Evolutionary conservation across 169 alveolate species (phyloP).

Genomic region (Plasmodium gaboni): DNA sequence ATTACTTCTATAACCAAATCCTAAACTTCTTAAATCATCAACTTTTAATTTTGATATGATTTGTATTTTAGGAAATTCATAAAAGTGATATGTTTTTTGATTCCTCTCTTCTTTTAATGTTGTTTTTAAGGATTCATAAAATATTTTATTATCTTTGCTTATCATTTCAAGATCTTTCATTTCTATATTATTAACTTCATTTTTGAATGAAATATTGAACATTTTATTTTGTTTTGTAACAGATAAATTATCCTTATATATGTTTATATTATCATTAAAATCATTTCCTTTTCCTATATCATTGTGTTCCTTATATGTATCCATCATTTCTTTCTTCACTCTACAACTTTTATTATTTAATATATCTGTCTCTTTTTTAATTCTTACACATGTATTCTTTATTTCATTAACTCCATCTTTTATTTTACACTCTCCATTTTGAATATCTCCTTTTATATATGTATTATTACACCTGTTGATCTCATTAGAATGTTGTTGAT

Average conservation of each 20-base stretch:
- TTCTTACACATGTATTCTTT: background rate
- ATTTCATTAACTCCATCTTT: background rate
- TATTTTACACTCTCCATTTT: background rate
- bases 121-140: conserved; percentile 49
- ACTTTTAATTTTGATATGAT: conserved; percentile 59
- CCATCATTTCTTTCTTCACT: too few relatives aligned
- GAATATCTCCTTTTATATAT: background rate
- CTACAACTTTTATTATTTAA: background rate
- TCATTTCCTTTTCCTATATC: too few relatives aligned
- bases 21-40: conserved; percentile 73
- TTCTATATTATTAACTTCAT: too few relatives aligned
- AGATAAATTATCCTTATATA: too few relatives aligned
- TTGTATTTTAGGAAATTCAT: conserved; percentile 80
- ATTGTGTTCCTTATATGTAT: too few relatives aligned
- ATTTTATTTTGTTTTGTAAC: too few relatives aligned
- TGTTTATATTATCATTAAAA: too few relatives aligned
- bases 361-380: background rate
- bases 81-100: conserved; percentile 50
- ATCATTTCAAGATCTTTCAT: background rate
- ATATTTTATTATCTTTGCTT: conserved; percentile 23
- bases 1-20: conserved; percentile 81
- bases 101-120: conserved; percentile 35
- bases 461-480: background rate
- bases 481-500: too few relatives aligned
- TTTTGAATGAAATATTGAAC: too few relatives aligned